Evolutionary conservation across 108 stramenopile genomes (phyloP), one percentile per base, ranked within the genome.

Genomic region (Cyclotella sp.): DNA sequence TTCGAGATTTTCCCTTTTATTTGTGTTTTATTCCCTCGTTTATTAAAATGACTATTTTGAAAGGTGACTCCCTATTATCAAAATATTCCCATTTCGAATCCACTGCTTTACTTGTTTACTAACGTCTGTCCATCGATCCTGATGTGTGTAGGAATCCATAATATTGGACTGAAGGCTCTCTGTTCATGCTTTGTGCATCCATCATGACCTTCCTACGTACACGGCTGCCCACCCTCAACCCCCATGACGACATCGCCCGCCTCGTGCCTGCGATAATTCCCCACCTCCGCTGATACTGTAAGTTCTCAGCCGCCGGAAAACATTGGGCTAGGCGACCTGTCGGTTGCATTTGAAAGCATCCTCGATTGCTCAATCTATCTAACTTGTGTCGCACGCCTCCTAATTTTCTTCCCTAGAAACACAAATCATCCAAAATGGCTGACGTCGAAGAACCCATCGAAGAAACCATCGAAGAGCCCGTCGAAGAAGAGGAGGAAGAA

Each of bases 391-490:
- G 3, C 8, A 19, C 19, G 18, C n/a, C 49, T 8, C 8, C 49
- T 19, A 8, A 51, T 51, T 51, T 18, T 51, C 19, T 8, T 18
- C 8, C 3, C 18, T 19, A 18, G 49, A 3, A 19, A 1, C 49
- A 18, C n/a, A 51, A 18, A 1, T 4, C 11, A 55, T 26, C 55
- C 55, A 12, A 7, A 55, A n/a, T 26, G 21, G 55, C 24, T 55
- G 55, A 34, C 34, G 34, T 34, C 34, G 34, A 34, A 34, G 57
- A 58, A 58, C 22, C 57, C 26, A 21, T 27, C 27, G 26, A 7
- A 49, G 47, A 49, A 49, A 6, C 57, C 70, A 86, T 89, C 75
- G 89, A 88, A 87, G 91, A 91, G 73, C 44, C 82, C 41, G 67
- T 79, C 67, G 82, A 65, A 65, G 64, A 65, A 28, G 83, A 70